Conservation (phyloP, 768 basidiomycete species). For the Termitomyces sp. region DNA sequence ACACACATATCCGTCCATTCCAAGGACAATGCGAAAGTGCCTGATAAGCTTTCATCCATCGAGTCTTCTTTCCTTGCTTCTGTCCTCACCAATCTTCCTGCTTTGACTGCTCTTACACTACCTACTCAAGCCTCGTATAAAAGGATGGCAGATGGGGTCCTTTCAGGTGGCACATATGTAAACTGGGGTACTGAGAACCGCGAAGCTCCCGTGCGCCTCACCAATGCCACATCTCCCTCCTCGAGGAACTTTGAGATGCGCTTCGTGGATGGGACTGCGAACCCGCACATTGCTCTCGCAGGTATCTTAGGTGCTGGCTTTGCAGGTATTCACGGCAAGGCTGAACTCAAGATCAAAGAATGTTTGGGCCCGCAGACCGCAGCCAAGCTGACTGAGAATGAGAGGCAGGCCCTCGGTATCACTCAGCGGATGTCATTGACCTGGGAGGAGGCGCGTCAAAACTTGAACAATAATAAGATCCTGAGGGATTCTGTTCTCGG, state of each 20-base stretch:
- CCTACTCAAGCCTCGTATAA: slow-evolving; percentile 61
- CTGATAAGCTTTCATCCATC: slow-evolving; percentile 30
- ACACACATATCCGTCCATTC: slow-evolving; percentile 64
- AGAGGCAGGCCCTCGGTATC: slow-evolving; percentile 44
- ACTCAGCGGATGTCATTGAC: slow-evolving; percentile 49
- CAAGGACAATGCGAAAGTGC: slow-evolving; percentile 14
- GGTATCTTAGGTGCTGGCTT: slow-evolving; percentile 53
- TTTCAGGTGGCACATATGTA: too few species aligned
- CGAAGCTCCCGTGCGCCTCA: slow-evolving; percentile 60
- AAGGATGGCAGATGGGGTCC: too few species aligned
- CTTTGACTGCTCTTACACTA: slow-evolving; percentile 52
- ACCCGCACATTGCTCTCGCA: slow-evolving; percentile 53
- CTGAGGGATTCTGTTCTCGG: slow-evolving; percentile 37
- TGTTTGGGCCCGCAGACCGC: slow-evolving; percentile 30
- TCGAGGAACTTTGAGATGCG: too few species aligned
- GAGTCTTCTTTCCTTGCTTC: slow-evolving; percentile 65
- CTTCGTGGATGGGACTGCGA: too few species aligned
- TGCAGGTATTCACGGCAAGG: slow-evolving; percentile 41
- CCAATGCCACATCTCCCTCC: slow-evolving; percentile 41
- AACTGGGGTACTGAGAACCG: too few species aligned
- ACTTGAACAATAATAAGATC: too few species aligned
- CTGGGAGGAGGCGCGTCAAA: too few species aligned
- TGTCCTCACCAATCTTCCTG: slow-evolving; percentile 54
- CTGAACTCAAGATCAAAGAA: too few species aligned
- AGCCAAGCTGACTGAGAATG: too few species aligned